phyloP scores from a whole-genome alignment of 225 moss, liverwort and hornwort species.

The Anthoceros angustus region DNA sequence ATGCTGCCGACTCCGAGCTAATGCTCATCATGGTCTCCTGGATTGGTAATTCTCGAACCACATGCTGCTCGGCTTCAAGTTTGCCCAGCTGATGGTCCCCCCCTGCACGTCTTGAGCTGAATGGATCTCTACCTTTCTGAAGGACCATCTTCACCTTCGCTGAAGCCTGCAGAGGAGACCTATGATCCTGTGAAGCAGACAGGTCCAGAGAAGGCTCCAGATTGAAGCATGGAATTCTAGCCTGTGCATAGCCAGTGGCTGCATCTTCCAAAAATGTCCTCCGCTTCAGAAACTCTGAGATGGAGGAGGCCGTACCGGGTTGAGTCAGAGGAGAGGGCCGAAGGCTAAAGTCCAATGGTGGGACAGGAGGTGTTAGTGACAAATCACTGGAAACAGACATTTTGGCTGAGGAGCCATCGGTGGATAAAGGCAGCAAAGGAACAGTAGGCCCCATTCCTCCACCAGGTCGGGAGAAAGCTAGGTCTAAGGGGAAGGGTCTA shows the following conservation, averaged over 20 bases:
- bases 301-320: neutral
- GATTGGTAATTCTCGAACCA: neutral
- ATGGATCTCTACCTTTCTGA: neutral
- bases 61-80: neutral
- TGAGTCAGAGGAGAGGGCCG: neutral
- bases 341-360: neutral
- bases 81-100: neutral
- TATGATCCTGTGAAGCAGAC: neutral
- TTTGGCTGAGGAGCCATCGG: neutral
- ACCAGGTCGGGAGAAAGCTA: neutral
- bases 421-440: neutral
- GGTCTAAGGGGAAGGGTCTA: neutral
- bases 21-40: neutral
- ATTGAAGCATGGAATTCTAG: neutral
- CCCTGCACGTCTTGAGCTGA: neutral
- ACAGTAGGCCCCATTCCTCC: neutral
- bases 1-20: neutral
- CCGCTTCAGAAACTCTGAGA: neutral
- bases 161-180: neutral
- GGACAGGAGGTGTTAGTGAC: neutral
- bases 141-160: neutral
- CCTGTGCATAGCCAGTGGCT: neutral
- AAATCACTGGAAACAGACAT: neutral
- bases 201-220: neutral
- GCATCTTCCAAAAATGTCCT: neutral